Base-by-base conservation (phyloP, 2,329 filamentous ascomycete genomes). In the Fusarium denticulatum region DNA sequence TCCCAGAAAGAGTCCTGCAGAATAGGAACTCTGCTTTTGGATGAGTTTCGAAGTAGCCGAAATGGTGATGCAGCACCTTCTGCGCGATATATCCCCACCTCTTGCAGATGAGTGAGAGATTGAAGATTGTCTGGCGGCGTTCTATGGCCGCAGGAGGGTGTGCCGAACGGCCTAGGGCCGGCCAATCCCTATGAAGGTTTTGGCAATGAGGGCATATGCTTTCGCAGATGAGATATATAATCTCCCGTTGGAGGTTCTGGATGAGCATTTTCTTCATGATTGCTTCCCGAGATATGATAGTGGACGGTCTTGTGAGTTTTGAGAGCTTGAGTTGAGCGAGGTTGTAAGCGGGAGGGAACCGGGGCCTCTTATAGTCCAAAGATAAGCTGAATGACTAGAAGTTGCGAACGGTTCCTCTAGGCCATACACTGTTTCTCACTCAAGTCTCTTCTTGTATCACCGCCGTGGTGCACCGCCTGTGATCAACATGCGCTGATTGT, bases 281-380 rank as follows among this genome's bases (percentile, higher is more conserved):
- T 18, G 5, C 10, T 9, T 32, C 6, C 4, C 22, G 5, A 32
- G 32, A n/a, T 49, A n/a, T 1, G 11, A 30, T n/a, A 5, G 1
- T n/a, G 15, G 14, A 3, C 46, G 3, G 20, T n/a, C 6, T 16
- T 32, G 15, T 7, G 14, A 12, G 28, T 18, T 18, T 1, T 0
- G 16, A 32, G 15, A 18, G 28, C 10, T 49, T 9, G 45, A 49
- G 28, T n/a, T 9, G 11, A 18, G 24, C 10, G 5, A 49, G 20
- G 46, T 3, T 32, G 15, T 9, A 32, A 7, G 6, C 7, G 22
- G 20, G 28, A 30, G 26, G 13, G 12, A 47, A 5, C 20, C 4
- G 10, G 14, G 4, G 14, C 20, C 20, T 47, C 7, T 47, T 47
- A 30, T 47, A 12, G 20, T n/a, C 10, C 20, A 47, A 47, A n/a